These are phyloP conservation scores for Dictyostelium intermedium DNA, from an alignment of 78 protist genomes.

Conservation along the genomic window DNA sequence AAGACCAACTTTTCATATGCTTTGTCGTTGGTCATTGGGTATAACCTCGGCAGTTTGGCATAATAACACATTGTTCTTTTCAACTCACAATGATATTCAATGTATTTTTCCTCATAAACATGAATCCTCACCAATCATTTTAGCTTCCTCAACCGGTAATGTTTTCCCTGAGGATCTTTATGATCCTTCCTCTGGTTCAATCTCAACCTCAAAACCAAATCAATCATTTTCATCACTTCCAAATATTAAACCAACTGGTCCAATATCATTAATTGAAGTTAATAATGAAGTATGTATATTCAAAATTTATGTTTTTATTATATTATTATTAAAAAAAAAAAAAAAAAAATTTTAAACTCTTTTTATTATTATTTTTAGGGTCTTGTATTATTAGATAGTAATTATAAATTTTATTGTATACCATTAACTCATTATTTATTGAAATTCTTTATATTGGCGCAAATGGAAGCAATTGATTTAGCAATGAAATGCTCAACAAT, in stretches of 20 bases:
- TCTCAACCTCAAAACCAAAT: slow-evolving; percentile 53
- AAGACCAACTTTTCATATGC: slow-evolving; percentile 32
- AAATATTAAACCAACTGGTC: slow-evolving; percentile 40
- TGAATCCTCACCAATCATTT: slow-evolving; percentile 42
- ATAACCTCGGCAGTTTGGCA: slow-evolving; percentile 69
- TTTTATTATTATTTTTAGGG: background rate
- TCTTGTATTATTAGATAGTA: slow-evolving; percentile 22
- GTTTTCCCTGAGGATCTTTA: slow-evolving; percentile 63
- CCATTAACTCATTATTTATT: slow-evolving; percentile 70
- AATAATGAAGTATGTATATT: slow-evolving; percentile 34
- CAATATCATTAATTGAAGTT: slow-evolving; percentile 20
- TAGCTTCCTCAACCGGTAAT: slow-evolving; percentile 17
- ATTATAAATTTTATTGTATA: slow-evolving; percentile 49
- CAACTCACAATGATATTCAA: slow-evolving; percentile 58
- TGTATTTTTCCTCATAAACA: slow-evolving; percentile 65
- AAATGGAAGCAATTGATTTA: slow-evolving; percentile 35
- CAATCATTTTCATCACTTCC: slow-evolving; percentile 57
- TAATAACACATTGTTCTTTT: slow-evolving; percentile 49
- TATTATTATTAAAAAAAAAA: background rate
- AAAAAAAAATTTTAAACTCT: background rate
- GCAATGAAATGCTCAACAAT: slow-evolving; percentile 66
- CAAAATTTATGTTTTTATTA: background rate
- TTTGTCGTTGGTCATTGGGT: slow-evolving; percentile 48
- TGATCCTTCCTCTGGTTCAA: slow-evolving; percentile 27
- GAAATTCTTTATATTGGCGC: slow-evolving; percentile 53